These are phyloP conservation scores for Debaryomyces singareniensis DNA, from an alignment of 1,139 yeast genomes.

Conservation along the genomic window DNA sequence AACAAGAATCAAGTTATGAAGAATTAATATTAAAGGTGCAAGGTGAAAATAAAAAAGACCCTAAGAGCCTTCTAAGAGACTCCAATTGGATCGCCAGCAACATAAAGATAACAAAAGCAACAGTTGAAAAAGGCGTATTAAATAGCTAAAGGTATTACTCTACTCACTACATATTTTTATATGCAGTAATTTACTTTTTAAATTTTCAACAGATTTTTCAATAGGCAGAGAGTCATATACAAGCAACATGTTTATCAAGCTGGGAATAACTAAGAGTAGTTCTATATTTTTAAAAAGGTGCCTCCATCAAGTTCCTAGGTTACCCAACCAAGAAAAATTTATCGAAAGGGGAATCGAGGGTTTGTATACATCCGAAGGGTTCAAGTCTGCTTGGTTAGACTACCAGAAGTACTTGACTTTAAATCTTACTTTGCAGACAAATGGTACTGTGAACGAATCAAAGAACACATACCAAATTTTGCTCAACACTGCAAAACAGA, in stretches of 20 bases:
- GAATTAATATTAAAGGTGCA: slow-evolving; percentile 39
- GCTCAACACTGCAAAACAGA: slow-evolving; percentile 63
- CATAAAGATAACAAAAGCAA: slow-evolving; percentile 21
- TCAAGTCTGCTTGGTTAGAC: slow-evolving; percentile 70
- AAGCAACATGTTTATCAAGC: slow-evolving; percentile 1
- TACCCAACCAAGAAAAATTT: slow-evolving; percentile 37
- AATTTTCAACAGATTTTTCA: too few species aligned
- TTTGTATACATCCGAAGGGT: slow-evolving; percentile 63
- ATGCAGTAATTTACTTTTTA: too few species aligned
- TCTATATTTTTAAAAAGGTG: slow-evolving; percentile 15
- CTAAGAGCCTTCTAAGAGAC: slow-evolving; percentile 71
- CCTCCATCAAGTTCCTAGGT: slow-evolving; percentile 62
- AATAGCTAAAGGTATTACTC: too few species aligned
- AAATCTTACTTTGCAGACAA: slow-evolving; percentile 66
- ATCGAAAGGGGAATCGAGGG: slow-evolving; percentile 59
- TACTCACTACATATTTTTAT: too few species aligned
- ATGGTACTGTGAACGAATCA: slow-evolving; percentile 75
- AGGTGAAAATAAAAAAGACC: slow-evolving; percentile 46
- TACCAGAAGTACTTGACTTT: slow-evolving; percentile 67
- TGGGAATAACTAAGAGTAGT: slow-evolving; percentile 1
- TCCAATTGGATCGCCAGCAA: slow-evolving; percentile 72
- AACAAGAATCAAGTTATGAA: slow-evolving; percentile 63
- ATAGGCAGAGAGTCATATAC: too few species aligned
- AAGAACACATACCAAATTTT: slow-evolving; percentile 74
- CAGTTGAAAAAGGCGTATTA: not conserved